Base-by-base conservation (phyloP, 306 rosid species). In the Malus asiatica region DNA sequence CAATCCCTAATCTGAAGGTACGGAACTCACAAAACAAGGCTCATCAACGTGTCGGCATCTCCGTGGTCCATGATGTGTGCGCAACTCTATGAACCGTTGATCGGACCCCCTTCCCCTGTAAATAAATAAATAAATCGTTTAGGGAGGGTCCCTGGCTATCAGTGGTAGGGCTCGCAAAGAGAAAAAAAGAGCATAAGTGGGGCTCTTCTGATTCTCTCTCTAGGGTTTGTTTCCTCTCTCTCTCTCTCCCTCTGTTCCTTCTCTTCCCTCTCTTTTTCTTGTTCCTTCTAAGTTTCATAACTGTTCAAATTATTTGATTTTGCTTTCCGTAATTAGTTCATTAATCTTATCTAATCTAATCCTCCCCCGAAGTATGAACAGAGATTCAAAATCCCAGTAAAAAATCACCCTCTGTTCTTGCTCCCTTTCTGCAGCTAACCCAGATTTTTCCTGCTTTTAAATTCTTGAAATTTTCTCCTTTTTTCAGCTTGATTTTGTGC, bases 171-270 rank as follows among this genome's bases (percentile, higher is more conserved):
- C 25, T 66, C 23, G 60, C 79, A 29, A 55, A 42, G 65, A 5
- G 55, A 5, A 10, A 33, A 30, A 33, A 46, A 27, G n/a, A 73
- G 87, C 81, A 84, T 79, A 87, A 85, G 96, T 89, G 98, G 93
- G 90, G 66, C 78, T 64, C 52, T 5, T 10, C 73, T 77, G 60
- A 33, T 70, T 3, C 76, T 4, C 44, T 85, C 44, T 85, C 81
- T 86, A 88, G 95, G 96, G 91, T 89, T 90, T 81, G 90, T 77
- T 80, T 78, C 20, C 55, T 74, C 80, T 74, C 87, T 40, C 76
- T 64, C 35, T 3, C 8, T 35, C 40, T 35, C 40, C 5, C 35
- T 32, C 73, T 44, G 65, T 23, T 63, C 35, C 35, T 1, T 5
- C 40, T 35, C 40, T 35, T 35, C 80, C 67, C 79, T 70, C 79